Base-by-base conservation (phyloP, 192 early-diverging fungal genomes). In the Backusella westeae region DNA sequence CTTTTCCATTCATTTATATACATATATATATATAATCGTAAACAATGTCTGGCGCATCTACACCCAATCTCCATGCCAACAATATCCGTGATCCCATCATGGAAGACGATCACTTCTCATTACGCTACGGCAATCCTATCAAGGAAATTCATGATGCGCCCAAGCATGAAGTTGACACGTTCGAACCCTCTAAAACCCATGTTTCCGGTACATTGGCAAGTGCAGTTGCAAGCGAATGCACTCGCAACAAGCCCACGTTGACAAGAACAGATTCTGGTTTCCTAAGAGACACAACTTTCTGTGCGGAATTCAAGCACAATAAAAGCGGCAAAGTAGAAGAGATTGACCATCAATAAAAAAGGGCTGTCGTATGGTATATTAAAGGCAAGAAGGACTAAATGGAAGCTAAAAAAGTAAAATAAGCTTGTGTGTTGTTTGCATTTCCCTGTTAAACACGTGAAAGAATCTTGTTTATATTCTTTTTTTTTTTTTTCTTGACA, bases 111-210 rank as follows among this genome's bases (percentile, higher is more conserved):
- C 71, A 74, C 36, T 78, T 78, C 21, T 78, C 77, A 46, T 36
- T 78, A 9, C 59, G 46, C 12, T 78, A 67, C 49, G 72, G 72
- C 39, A 78, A 78, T 26, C 77, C 77, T 4, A 78, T 78, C 35
- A 35, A 78, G 23, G 66, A 49, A 23, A 74, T 78, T 14, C 77
- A 78, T 29, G 36, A 78, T 21, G 36, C 66, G 8, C 49, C 71
- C 63, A 68, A 46, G 26, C 72, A 39, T 39, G 41, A 34, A 41
- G 1, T 68, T 19, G 35, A 66, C 26, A 69, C 52, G 2, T 78
- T 78, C 39, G 66, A 46, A 14, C 77, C 77, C 29, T 49, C 59
- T 1, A 52, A 78, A 49, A 44, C 73, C n/a, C 66, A 75, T 35
- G 17, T 75, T n/a, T 66, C 74, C 14, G 42, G 29, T 6, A 7